These are phyloP conservation scores for Flaveria sonorensis DNA, from an alignment of 129 eudicot species.

Conservation along the genomic window DNA sequence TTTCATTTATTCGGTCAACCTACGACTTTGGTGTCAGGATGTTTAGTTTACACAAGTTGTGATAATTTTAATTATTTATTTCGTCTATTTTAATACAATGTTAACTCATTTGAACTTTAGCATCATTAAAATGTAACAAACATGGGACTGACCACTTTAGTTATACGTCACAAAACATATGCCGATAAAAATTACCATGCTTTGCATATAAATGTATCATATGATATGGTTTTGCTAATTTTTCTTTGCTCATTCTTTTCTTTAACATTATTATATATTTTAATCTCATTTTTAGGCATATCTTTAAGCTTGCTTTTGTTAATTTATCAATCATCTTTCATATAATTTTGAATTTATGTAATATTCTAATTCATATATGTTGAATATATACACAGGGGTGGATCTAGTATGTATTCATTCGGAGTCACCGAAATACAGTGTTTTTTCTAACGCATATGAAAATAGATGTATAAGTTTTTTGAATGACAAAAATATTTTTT, in stretches of 20 bases:
- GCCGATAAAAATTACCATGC: neutral
- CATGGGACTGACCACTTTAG: slow-evolving; percentile 5
- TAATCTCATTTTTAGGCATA: too few relatives aligned
- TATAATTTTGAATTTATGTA: neutral
- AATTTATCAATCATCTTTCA: neutral
- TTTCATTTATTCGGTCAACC: slow-evolving; percentile 3
- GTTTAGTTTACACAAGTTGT: slow-evolving; percentile 14
- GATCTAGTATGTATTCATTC: too few relatives aligned
- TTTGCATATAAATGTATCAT: neutral
- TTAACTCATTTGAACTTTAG: slow-evolving; percentile 1
- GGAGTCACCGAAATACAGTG: too few relatives aligned
- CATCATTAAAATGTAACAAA: neutral
- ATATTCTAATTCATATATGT: too few relatives aligned
- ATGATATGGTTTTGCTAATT: neutral
- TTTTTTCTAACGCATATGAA: too few relatives aligned
- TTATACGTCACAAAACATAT: neutral
- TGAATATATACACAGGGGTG: too few relatives aligned
- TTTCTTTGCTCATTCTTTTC: too few relatives aligned
- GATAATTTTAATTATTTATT: neutral
- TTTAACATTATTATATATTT: too few relatives aligned
- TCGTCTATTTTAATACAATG: neutral
- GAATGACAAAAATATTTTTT: too few relatives aligned
- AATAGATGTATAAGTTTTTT: too few relatives aligned
- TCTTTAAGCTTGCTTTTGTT: too few relatives aligned
- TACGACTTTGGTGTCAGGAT: slow-evolving; percentile 6